Percentiles rank a stretch among this genome's conserved stretches.
phyloP scores from a whole-genome alignment of 2,329 filamentous ascomycete species.

The Ustulina deusta region DNA sequence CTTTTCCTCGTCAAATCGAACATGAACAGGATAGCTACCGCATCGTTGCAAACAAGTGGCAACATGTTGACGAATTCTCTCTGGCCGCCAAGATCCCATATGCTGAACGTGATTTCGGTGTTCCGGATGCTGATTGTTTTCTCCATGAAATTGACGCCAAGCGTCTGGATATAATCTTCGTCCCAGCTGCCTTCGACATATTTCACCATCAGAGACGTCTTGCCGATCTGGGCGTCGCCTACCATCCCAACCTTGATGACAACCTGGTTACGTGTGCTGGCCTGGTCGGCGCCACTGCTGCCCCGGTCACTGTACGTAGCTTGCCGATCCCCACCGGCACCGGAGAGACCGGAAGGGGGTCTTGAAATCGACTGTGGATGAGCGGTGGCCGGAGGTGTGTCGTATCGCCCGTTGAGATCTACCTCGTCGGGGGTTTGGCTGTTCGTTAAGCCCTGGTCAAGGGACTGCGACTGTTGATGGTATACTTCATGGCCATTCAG shows the following conservation, averaged over 20 bases:
- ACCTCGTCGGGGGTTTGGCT: conserved; percentile 50
- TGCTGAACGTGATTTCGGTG: conserved; percentile 99
- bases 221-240: conserved; percentile 97
- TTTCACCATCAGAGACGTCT: conserved; percentile 99
- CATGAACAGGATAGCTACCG: conserved; percentile 99
- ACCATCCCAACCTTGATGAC: conserved; percentile 99
- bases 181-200: conserved; percentile 99
- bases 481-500: conserved; percentile 48
- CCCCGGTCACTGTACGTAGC: conserved; percentile 59
- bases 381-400: conserved; percentile 60
- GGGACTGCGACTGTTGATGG: conserved; percentile 61
- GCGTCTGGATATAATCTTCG: conserved; percentile 98
- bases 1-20: conserved; percentile 98
- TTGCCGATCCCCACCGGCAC: conserved; percentile 54
- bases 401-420: conserved; percentile 59
- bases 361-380: conserved; percentile 60
- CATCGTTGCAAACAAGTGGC: conserved; percentile 98
- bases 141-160: conserved; percentile 99
- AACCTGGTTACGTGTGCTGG: conserved; percentile 75
- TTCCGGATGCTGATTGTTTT: conserved; percentile 99
- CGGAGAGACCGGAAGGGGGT: conserved; percentile 67
- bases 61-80: conserved; percentile 99
- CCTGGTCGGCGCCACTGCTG: conserved; percentile 55
- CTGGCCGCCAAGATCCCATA: conserved; percentile 98
- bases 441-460: conserved; percentile 61